Percentiles rank a stretch among this genome's conserved stretches.
phyloP scores from a whole-genome alignment of 2,329 filamentous ascomycete species.

The Colletotrichum sp. region DNA sequence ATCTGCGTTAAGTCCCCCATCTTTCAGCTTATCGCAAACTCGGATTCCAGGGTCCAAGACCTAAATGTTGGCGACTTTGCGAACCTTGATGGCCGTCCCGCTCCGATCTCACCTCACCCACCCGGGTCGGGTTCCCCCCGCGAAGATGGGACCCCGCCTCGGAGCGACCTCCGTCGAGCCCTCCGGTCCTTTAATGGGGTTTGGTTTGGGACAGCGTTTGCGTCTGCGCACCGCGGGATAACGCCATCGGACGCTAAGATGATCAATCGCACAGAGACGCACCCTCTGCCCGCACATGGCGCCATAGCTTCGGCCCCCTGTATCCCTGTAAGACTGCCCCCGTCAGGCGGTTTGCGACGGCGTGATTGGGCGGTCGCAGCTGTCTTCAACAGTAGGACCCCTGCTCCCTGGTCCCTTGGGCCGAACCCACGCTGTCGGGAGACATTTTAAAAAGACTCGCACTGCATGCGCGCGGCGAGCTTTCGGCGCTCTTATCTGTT shows the following conservation, averaged over 20 bases:
- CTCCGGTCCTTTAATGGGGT: background rate
- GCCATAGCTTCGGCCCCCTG: background rate
- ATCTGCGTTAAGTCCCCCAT: background rate
- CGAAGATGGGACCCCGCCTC: background rate
- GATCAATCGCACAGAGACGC: background rate
- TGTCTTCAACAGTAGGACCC: background rate
- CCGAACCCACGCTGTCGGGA: background rate
- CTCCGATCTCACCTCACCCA: background rate
- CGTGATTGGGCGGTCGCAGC: background rate
- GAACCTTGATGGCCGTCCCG: slow-evolving; percentile 2
- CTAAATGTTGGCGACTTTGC: background rate
- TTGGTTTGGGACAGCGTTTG: background rate
- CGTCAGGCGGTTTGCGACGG: slow-evolving; percentile 7
- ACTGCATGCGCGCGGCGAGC: background rate
- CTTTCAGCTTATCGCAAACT: background rate
- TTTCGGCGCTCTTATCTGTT: background rate
- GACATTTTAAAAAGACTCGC: background rate
- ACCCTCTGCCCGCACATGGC: background rate
- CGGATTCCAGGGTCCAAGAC: background rate
- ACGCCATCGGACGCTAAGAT: slow-evolving; percentile 18
- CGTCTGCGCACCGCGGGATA: background rate
- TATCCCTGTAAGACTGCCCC: slow-evolving; percentile 14
- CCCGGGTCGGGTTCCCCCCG: background rate
- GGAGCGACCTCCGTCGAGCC: background rate
- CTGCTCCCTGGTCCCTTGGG: background rate